A percentile compares a stretch with the other conserved stretches of the same genome.
Conservation (phyloP, 306 rosid species). For the Prosopis cineraria region DNA sequence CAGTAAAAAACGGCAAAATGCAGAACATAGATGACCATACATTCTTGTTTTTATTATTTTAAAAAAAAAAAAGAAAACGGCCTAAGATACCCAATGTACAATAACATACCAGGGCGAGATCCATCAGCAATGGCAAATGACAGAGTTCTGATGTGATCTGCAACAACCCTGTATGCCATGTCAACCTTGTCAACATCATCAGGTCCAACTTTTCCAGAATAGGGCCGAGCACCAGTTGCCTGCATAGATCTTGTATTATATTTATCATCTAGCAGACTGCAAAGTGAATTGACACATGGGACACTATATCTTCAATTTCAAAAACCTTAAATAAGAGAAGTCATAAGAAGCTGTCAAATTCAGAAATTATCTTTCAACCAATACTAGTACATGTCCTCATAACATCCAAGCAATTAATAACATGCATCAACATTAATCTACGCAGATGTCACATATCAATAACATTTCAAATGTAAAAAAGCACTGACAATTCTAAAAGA, state of each 20-base stretch:
- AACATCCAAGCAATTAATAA: not conserved
- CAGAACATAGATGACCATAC: not conserved
- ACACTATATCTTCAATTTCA: not conserved
- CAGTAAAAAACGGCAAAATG: not conserved
- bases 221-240: slow-evolving; percentile 91
- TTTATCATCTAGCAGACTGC: not conserved
- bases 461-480: not conserved
- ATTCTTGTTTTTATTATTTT: not conserved
- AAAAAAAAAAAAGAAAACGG: not conserved
- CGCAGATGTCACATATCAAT: not conserved
- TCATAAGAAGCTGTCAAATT: not conserved
- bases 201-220: slow-evolving; percentile 83
- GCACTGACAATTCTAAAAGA: too few species aligned
- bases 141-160: slow-evolving; percentile 70
- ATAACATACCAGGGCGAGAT: slow-evolving; percentile 84
- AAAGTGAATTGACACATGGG: not conserved
- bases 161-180: slow-evolving; percentile 93
- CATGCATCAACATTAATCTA: not conserved
- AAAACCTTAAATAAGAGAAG: not conserved
- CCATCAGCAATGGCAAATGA: slow-evolving; percentile 99
- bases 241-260: slow-evolving; percentile 36
- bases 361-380: not conserved
- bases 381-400: not conserved
- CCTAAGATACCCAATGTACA: slow-evolving; percentile 12
- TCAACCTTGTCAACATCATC: slow-evolving; percentile 86